Base-by-base conservation (phyloP, 441 rosid species). In the Sinapis alba region DNA sequence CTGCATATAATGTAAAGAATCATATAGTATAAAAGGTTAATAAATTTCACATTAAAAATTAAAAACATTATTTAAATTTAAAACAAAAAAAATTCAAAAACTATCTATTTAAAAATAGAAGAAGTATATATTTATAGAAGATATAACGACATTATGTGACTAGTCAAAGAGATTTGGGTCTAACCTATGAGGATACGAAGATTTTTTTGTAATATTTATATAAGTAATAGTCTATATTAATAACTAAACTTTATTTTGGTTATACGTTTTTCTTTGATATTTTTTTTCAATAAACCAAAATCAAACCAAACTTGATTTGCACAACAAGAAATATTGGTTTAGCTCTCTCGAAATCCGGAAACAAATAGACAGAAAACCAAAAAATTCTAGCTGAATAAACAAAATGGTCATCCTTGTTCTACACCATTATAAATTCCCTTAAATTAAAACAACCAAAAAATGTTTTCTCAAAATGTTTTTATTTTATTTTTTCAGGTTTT, bases 401-500 rank as follows among this genome's bases (percentile, higher is more conserved):
- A 12, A 32, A 9, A 32, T 30, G 65, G 5, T 0, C 63, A 58
- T 59, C 63, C 63, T 24, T 12, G 20, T 59, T 59, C 13, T 60
- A 60, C 20, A 60, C 23, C 41, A 28, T 60, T 28, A 15, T n/a
- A 60, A 28, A 9, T 28, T 6, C 7, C 1, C 1, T 32, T 5
- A 11, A 30, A 61, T 30, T 24, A 62, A 62, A 62, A 34, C 47
- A 11, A 62, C 26, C 2, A 62, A 62, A 1, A 38, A 43, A 38
- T 12, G 47, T 38, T 43, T 13, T 43, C 50, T n/a, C 47, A 60
- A 15, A 60, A 30, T 60, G 15, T 6, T 19, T 36, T 62, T 11
- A 57, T 6, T 19, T 3, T 41, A 13, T 53, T 6, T 30, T 63
- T 54, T 13, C 82, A 89, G 98, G 98, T 62, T 91, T 93, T 64